These are phyloP conservation scores for Schizosaccharomyces versatilis DNA, from an alignment of 1,139 yeast species.

Conservation along the genomic window DNA sequence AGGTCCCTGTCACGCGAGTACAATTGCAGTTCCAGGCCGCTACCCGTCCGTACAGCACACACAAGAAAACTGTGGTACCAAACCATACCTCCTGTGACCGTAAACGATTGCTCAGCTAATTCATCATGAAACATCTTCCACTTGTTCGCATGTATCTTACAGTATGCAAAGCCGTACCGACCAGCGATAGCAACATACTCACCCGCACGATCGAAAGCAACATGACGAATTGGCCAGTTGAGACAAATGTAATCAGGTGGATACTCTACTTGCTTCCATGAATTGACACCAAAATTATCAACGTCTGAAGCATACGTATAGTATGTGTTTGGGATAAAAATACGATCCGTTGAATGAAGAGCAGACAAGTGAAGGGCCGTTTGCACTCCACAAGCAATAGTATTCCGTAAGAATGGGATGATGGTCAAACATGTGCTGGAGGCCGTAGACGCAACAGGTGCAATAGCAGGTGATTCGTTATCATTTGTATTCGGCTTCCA, in stretches of 20 bases:
- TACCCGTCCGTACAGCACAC: slow-evolving; percentile 16
- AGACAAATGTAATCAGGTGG: neutral
- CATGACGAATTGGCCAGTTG: slow-evolving; percentile 15
- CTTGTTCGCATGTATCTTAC: slow-evolving; percentile 20
- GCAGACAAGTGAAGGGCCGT: neutral
- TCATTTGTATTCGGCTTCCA: too few species aligned
- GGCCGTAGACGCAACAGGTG: too few species aligned
- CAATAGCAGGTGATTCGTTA: too few species aligned
- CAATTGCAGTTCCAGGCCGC: slow-evolving; percentile 16
- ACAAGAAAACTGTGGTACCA: slow-evolving; percentile 24
- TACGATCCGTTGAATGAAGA: neutral
- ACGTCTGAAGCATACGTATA: neutral
- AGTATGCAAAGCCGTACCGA: slow-evolving; percentile 22
- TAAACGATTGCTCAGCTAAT: slow-evolving; percentile 20
- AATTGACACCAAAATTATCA: neutral
- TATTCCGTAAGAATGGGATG: neutral
- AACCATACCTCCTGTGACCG: slow-evolving; percentile 24
- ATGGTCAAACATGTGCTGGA: neutral
- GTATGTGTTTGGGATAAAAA: neutral
- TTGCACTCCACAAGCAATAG: neutral
- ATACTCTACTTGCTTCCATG: neutral
- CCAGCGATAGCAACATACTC: slow-evolving; percentile 25
- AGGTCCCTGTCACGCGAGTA: slow-evolving; percentile 21
- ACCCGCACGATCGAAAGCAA: slow-evolving; percentile 23
- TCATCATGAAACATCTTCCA: slow-evolving; percentile 24